Base-by-base conservation (phyloP, 2,329 filamentous ascomycete species). In the Aspergillus sp. region DNA sequence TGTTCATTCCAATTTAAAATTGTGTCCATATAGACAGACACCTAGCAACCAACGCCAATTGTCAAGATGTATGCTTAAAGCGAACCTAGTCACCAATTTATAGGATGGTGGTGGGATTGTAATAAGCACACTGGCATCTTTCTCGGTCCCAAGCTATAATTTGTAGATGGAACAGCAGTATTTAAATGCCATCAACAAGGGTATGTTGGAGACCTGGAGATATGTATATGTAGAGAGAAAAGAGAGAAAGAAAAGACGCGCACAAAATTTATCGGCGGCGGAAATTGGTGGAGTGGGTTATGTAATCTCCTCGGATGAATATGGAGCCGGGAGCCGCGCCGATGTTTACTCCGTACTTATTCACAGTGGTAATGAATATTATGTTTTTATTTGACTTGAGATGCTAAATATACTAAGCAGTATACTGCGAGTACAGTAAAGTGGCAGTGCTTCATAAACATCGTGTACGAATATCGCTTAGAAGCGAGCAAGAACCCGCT, bases 401-500 rank as follows among this genome's bases (percentile, higher is more conserved):
- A 19, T 19, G 19, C 19, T 19, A 19, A 19, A 19, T 19, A 19
- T 19, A 19, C 19, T 19, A 19, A 19, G 19, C 19, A 19, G 19
- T 19, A 19, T 19, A 1, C 19, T 19, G 19, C 19, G 19, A 19
- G 19, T 2, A 2, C 19, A 19, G 19, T 19, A 19, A 19, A 19
- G 19, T 19, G 19, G 19, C 19, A 19, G 19, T 19, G 19, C 19
- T 19, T 19, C 19, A 19, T 19, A 19, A 19, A 19, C 2, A 7
- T 41, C 19, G 10, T 41, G 6, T 26, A 28, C 10, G 38, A 41
- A 29, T 32, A 33, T 3, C 5, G n/a, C 41, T 38, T 66, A 73
- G 52, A 88, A 85, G 57, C 85, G 76, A 41, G 83, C 73, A 66
- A 85, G 73, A n/a, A 90, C 86, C 70, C 85, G 87, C 65, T 81